Base-by-base conservation (phyloP, 2,329 filamentous ascomycete genomes). In the Tolypocladium nubicola region DNA sequence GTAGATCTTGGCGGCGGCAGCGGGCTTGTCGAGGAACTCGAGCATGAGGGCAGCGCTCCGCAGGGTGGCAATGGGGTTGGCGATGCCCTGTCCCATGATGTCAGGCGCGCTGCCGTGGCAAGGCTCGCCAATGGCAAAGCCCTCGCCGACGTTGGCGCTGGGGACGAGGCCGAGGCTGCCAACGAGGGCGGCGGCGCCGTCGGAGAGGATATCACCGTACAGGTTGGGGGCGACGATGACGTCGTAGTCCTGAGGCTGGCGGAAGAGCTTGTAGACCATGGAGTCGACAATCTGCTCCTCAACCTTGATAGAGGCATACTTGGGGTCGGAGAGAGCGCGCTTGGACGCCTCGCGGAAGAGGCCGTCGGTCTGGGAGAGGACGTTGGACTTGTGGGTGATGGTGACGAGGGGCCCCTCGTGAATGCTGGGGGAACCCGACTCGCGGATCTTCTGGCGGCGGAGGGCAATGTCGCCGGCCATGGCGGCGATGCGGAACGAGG, bases 191-290 rank as follows among this genome's bases (percentile, higher is more conserved):
- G 94, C 94, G 54, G 94, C 93, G 63, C 91, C 93, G 73, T 99
- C 94, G 2, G 91, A 96, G 43, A 99, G 81, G 64, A 99, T 94
- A 74, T 99, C 94, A 64, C 94, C 94, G 76, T 99, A 97, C 60
- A 99, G 82, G 77, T 97, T 97, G 55, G 93, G 94, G 10, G 93
- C 94, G 52, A 99, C 94, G 65, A 99, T 96, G 64, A 97, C 93
- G 72, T 99, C 94, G 84, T 97, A 99, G 69, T 87, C 88, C 68
- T 87, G 82, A 49, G 94, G 94, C 75, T 97, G 90, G 61, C 93
- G 90, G 85, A 97, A 97, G 58, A 99, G 88, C 80, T 97, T 97
- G 84, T 97, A 97, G 58, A 97, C 91, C 94, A 99, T 99, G 61
- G 88, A 93, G 76, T 99, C 94, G 61, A 99, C 93, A 65, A 99